phyloP scores from a whole-genome alignment of 2,329 filamentous ascomycete genomes.

The Sporothrix mexicana region DNA sequence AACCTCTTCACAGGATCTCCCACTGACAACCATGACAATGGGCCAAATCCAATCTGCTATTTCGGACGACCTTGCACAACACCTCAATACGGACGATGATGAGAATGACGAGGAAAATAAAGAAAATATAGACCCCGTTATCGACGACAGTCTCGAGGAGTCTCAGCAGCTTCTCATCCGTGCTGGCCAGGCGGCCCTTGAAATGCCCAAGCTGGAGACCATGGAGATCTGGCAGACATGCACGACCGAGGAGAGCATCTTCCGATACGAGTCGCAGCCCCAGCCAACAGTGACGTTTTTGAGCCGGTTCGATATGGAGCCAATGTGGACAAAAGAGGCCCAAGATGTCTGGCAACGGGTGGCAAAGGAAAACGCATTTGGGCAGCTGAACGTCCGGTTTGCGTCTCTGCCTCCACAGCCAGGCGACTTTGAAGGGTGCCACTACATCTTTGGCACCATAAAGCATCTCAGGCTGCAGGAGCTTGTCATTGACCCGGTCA shows the following conservation, averaged over 20 bases:
- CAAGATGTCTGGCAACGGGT: neutral
- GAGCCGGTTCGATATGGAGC: neutral
- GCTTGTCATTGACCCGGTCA: slow-evolving; percentile 11
- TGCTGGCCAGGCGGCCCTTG: neutral
- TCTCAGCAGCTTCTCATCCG: neutral
- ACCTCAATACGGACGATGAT: too few species aligned
- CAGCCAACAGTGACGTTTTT: slow-evolving; percentile 3
- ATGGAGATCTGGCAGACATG: slow-evolving; percentile 16
- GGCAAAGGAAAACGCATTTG: neutral
- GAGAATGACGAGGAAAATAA: too few species aligned
- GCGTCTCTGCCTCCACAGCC: neutral
- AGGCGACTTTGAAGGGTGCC: neutral
- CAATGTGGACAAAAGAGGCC: neutral
- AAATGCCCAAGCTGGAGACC: slow-evolving; percentile 1
- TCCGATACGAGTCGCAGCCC: neutral
- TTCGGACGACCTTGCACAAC: too few species aligned
- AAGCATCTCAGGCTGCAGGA: neutral
- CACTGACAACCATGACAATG: too few species aligned
- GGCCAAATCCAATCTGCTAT: too few species aligned
- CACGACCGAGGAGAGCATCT: neutral
- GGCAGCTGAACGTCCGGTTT: neutral
- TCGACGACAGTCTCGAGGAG: too few species aligned
- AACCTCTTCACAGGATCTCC: too few species aligned
- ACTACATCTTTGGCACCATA: neutral
- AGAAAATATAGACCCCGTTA: too few species aligned